A percentile compares a stretch with the other conserved stretches of the same genome.
phyloP scores from a whole-genome alignment of 129 eudicot species.

The carrot (Daucus carota) region DNA sequence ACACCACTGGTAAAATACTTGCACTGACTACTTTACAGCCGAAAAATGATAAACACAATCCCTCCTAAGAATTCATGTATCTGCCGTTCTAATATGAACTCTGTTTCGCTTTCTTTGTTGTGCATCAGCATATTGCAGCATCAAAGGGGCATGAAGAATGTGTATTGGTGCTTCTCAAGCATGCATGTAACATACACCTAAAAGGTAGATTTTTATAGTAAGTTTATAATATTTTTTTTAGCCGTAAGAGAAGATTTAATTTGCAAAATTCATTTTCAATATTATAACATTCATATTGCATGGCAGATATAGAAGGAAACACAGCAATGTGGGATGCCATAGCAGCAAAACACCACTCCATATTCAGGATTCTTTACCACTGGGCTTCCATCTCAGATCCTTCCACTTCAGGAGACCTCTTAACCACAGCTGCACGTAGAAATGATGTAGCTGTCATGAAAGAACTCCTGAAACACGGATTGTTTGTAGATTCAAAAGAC shows the following conservation, averaged over 20 bases:
- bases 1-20: conserved; percentile 69
- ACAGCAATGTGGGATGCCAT: conserved; percentile 91
- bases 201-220: conserved; percentile 39
- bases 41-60: not conserved
- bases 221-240: not conserved
- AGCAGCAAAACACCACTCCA: conserved; percentile 61
- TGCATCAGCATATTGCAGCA: conserved; percentile 79
- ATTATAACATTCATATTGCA: not conserved
- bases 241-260: not conserved
- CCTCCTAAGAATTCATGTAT: not conserved
- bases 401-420: conserved; percentile 65
- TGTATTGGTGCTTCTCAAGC: conserved; percentile 74
- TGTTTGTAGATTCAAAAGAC: conserved; percentile 61
- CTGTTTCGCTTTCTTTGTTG: not conserved
- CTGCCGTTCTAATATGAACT: not conserved
- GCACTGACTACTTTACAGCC: not conserved
- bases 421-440: conserved; percentile 62
- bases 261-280: too few species aligned
- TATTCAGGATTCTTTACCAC: conserved; percentile 63
- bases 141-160: conserved; percentile 92
- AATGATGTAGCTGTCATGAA: conserved; percentile 53
- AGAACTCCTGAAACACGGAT: conserved; percentile 67
- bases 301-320: conserved; percentile 62
- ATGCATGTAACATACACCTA: conserved; percentile 71
- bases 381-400: conserved; percentile 86